These are phyloP conservation scores for Chrysanthemum seticuspe DNA, from an alignment of 129 eudicot species.

Conservation along the genomic window DNA sequence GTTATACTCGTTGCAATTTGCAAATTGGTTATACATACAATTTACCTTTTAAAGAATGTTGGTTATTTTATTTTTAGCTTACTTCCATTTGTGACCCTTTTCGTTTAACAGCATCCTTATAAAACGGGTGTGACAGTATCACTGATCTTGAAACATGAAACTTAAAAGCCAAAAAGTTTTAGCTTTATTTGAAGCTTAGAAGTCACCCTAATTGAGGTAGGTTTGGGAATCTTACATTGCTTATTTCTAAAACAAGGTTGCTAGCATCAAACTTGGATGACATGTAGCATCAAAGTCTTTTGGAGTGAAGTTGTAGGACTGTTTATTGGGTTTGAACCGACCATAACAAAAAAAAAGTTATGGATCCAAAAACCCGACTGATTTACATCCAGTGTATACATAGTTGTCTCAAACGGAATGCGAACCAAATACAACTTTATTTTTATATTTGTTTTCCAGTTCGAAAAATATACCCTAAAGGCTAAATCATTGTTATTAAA, in stretches of 20 bases:
- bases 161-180: not conserved
- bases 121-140: not conserved
- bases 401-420: too few relatives aligned
- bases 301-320: constrained; percentile 4
- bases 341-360: not conserved
- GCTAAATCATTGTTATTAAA: too few relatives aligned
- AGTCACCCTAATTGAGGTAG: constrained; percentile 17
- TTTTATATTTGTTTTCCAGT: not conserved
- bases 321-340: not conserved
- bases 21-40: constrained; percentile 18
- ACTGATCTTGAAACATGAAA: constrained; percentile 1
- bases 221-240: constrained; percentile 11
- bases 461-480: not conserved
- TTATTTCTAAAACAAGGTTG: constrained; percentile 19
- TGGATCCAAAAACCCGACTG: not conserved
- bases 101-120: not conserved
- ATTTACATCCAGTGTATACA: too few relatives aligned
- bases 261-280: constrained; percentile 14
- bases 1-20: constrained; percentile 21
- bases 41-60: constrained; percentile 11
- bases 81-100: not conserved
- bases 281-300: constrained; percentile 1
- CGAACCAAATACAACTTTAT: not conserved
- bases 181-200: constrained; percentile 20
- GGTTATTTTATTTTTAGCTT: not conserved